A percentile compares a stretch with the other conserved stretches of the same genome.
Conservation (phyloP, 2,329 filamentous ascomycete species). For the Fusarium bactridioides region DNA sequence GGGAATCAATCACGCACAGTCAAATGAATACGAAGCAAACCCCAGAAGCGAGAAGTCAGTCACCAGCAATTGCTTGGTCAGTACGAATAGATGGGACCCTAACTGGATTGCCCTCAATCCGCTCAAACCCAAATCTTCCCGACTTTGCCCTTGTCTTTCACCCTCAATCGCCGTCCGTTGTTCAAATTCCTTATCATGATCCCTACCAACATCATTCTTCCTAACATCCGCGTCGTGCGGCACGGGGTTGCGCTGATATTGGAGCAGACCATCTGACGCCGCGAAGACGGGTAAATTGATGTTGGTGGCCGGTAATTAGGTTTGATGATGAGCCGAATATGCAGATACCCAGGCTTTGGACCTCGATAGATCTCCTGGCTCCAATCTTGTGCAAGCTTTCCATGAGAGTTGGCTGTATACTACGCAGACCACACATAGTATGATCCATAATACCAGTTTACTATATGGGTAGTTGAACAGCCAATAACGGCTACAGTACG, state of each 20-base stretch:
- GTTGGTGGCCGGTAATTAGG: constrained; percentile 8
- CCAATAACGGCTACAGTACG: constrained; percentile 4
- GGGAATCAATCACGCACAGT: constrained; percentile 16
- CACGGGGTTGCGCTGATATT: constrained; percentile 28
- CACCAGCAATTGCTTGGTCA: constrained; percentile 18
- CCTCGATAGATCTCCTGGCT: not conserved
- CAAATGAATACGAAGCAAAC: constrained; percentile 36
- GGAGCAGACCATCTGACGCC: constrained; percentile 5
- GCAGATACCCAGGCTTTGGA: constrained; percentile 3
- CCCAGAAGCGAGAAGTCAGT: constrained; percentile 31
- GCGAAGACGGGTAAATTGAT: constrained; percentile 9
- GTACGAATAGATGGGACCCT: constrained; percentile 19
- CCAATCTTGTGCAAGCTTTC: constrained; percentile 8
- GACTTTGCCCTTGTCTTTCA: constrained; percentile 1
- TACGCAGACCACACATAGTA: not conserved
- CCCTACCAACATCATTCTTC: constrained; percentile 32
- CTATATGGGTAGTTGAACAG: not conserved
- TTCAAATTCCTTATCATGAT: constrained; percentile 36
- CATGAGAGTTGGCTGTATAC: constrained; percentile 5
- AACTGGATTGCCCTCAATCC: constrained; percentile 21
- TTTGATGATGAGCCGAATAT: constrained; percentile 9
- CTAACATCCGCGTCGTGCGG: constrained; percentile 22
- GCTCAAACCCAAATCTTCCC: constrained; percentile 14
- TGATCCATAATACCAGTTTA: not conserved
- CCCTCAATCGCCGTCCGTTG: constrained; percentile 7